phyloP scores from a whole-genome alignment of 805 yeast genomes.

The Tetrapisispora phaffii region DNA sequence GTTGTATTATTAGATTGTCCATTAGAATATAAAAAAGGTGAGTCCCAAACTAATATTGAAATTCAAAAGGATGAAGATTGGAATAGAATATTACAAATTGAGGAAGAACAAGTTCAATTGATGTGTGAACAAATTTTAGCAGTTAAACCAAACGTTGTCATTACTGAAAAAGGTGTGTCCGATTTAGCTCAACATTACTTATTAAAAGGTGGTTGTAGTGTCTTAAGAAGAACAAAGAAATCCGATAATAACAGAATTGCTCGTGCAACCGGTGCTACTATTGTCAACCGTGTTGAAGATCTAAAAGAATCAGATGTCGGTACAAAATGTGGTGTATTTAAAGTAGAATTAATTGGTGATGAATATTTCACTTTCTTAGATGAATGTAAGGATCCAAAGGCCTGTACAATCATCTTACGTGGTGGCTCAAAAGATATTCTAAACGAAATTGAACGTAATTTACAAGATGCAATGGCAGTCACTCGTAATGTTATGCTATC shows the following conservation, averaged over 20 bases:
- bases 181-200: constrained; percentile 96
- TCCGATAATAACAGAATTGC: constrained; percentile 94
- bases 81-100: constrained; percentile 89
- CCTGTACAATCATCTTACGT: constrained; percentile 85
- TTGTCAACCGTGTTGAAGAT: constrained; percentile 92
- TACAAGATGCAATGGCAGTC: constrained; percentile 98
- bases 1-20: constrained; percentile 90
- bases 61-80: constrained; percentile 94
- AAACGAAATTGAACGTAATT: constrained; percentile 91
- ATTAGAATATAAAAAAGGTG: constrained; percentile 96
- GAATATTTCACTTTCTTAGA: constrained; percentile 86
- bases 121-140: constrained; percentile 78
- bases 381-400: constrained; percentile 75
- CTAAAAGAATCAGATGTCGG: constrained; percentile 87
- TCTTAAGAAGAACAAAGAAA: constrained; percentile 87
- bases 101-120: constrained; percentile 88
- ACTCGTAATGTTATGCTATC: constrained; percentile 90
- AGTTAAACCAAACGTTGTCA: constrained; percentile 85
- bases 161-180: constrained; percentile 96
- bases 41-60: constrained; percentile 95
- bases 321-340: constrained; percentile 77
- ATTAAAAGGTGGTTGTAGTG: constrained; percentile 86
- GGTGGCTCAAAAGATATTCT: constrained; percentile 96
- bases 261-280: constrained; percentile 94
- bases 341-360: constrained; percentile 92